Conservation (phyloP, 345 rosid species). For the Hevea brasiliensis region DNA sequence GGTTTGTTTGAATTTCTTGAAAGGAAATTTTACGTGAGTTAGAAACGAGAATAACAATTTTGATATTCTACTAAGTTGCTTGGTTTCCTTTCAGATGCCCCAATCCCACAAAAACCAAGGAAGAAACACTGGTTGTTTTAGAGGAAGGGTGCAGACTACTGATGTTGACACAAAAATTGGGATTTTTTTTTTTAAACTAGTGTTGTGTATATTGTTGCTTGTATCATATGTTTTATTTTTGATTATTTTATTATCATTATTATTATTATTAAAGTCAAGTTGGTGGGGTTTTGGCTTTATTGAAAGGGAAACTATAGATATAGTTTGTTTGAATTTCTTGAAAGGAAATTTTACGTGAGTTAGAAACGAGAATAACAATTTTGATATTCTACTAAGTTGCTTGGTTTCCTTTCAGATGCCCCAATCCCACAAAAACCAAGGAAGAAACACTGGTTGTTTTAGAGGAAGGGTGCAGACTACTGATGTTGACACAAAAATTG, state of each 20-base stretch:
- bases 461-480: constrained; percentile 28
- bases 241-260: not conserved
- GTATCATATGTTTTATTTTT: not conserved
- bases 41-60: not conserved
- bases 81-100: constrained; percentile 54
- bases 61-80: not conserved
- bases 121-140: constrained; percentile 96
- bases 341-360: not conserved
- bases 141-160: constrained; percentile 23
- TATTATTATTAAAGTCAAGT: no score
- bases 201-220: constrained; percentile 11
- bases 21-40: not conserved
- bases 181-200: not conserved
- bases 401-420: constrained; percentile 49
- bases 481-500: not conserved
- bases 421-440: constrained; percentile 65
- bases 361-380: not conserved
- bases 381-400: not conserved
- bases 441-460: constrained; percentile 96
- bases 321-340: constrained; percentile 40
- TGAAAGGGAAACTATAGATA: no score
- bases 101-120: constrained; percentile 64
- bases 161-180: not conserved
- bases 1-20: constrained; percentile 44
- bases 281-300: no score